phyloP scores from a whole-genome alignment of 2,329 filamentous ascomycete species.

The Esteya vermicola region DNA sequence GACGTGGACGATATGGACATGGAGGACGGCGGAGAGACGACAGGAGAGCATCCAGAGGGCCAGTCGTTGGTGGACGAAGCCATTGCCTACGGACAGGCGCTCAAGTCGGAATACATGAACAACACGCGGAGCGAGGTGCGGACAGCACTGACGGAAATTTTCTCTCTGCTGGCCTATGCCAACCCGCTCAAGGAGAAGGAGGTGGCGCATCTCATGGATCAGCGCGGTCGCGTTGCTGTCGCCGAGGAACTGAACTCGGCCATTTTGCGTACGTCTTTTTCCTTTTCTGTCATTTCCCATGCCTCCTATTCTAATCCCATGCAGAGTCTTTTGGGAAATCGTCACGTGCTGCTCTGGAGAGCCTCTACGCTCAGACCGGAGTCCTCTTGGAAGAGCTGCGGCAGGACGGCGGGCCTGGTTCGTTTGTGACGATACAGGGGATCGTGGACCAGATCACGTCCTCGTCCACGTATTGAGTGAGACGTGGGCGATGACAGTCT shows the following conservation, averaged over 20 bases:
- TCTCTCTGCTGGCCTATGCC: constrained; percentile 73
- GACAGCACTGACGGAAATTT: constrained; percentile 68
- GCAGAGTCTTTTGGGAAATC: constrained; percentile 83
- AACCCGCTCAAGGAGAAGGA: constrained; percentile 63
- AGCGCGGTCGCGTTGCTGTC: constrained; percentile 58
- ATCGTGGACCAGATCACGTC: constrained; percentile 30
- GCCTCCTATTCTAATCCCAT: constrained; percentile 7
- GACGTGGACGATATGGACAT: constrained; percentile 44
- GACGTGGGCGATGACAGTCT: too few relatives aligned
- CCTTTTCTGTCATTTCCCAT: neutral
- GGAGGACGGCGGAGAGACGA: too few relatives aligned
- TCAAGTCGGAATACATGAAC: constrained; percentile 62
- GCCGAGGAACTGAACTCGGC: constrained; percentile 91
- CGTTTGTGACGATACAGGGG: constrained; percentile 56
- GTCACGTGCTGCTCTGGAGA: constrained; percentile 72
- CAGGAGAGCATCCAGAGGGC: constrained; percentile 14
- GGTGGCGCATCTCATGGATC: constrained; percentile 65
- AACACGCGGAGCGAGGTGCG: constrained; percentile 57
- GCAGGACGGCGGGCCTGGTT: constrained; percentile 64
- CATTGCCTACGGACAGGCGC: constrained; percentile 63
- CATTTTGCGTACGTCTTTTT: constrained; percentile 57
- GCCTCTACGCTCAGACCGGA: constrained; percentile 72
- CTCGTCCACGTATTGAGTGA: neutral
- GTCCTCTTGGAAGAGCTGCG: constrained; percentile 73
- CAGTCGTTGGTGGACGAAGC: constrained; percentile 49